A percentile compares a stretch with the other conserved stretches of the same genome.
Conservation (phyloP, 371 early-diverging fungal species). For the Parasitella parasitica region DNA sequence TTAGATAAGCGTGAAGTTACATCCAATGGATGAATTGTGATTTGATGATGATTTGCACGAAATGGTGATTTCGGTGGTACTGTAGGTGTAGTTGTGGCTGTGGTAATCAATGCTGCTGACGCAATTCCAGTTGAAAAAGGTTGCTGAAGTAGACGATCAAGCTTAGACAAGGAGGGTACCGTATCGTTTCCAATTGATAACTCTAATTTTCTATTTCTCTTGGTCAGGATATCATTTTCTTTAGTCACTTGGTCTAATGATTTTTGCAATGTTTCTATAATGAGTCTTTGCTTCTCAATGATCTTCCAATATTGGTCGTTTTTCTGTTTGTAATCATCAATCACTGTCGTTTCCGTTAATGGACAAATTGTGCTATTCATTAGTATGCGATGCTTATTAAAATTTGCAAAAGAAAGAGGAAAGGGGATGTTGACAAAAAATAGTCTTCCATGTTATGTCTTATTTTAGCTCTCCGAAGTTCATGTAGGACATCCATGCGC, state of each 20-base stretch:
- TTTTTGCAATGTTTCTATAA: constrained; percentile 68
- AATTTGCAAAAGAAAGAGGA: no score
- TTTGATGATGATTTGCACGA: constrained; percentile 18
- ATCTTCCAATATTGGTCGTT: constrained; percentile 85
- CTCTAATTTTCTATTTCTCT: constrained; percentile 20
- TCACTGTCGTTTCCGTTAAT: not conserved
- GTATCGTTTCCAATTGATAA: not conserved
- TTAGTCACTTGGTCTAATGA: constrained; percentile 35
- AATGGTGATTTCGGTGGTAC: constrained; percentile 49
- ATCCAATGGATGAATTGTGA: not conserved
- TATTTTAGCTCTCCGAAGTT: not conserved
- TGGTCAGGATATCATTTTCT: constrained; percentile 47
- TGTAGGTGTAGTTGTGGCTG: constrained; percentile 18
- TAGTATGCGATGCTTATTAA: no score
- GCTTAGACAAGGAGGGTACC: not conserved
- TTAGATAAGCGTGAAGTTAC: constrained; percentile 7
- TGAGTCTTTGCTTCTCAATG: constrained; percentile 76
- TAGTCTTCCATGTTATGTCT: no score
- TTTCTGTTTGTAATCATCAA: constrained; percentile 39
- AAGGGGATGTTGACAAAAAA: not conserved
- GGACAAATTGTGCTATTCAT: not conserved
- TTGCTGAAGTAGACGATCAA: not conserved
- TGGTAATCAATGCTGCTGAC: not conserved
- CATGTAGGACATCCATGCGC: not conserved
- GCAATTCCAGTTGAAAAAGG: not conserved